Conservation (phyloP, 352 stramenopile genomes). For the Globisporangium paddicum region DNA sequence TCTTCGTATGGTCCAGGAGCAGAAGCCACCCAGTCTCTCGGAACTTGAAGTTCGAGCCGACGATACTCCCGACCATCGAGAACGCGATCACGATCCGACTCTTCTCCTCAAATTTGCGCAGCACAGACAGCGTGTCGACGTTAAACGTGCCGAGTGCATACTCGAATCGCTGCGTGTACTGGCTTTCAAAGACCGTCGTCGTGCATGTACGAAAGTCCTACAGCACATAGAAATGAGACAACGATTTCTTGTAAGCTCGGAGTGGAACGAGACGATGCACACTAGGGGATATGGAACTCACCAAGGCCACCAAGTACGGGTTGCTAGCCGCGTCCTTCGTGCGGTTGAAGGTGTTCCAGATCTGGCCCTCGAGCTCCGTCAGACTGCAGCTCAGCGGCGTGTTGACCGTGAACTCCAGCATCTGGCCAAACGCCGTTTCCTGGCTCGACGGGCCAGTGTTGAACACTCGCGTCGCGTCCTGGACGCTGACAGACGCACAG, state of each 20-base stretch:
- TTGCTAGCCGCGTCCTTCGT: too few relatives aligned
- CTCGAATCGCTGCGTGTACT: not conserved
- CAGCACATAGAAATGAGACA: not conserved
- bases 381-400: conserved; percentile 1
- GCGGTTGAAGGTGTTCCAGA: too few relatives aligned
- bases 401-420: not conserved
- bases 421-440: not conserved
- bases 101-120: not conserved
- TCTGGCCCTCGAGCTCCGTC: not conserved
- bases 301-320: too few relatives aligned
- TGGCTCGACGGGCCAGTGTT: too few relatives aligned
- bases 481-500: too few relatives aligned
- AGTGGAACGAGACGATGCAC: too few relatives aligned
- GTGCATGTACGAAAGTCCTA: not conserved
- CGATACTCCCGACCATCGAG: not conserved
- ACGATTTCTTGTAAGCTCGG: too few relatives aligned
- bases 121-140: not conserved
- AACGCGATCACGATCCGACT: not conserved
- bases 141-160: not conserved
- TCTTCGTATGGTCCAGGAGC: too few relatives aligned
- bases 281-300: too few relatives aligned
- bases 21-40: conserved; percentile 5
- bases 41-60: not conserved
- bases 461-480: too few relatives aligned
- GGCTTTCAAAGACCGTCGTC: not conserved